Conservation (phyloP, 768 basidiomycete genomes). For the Mycena leptocephala region DNA sequence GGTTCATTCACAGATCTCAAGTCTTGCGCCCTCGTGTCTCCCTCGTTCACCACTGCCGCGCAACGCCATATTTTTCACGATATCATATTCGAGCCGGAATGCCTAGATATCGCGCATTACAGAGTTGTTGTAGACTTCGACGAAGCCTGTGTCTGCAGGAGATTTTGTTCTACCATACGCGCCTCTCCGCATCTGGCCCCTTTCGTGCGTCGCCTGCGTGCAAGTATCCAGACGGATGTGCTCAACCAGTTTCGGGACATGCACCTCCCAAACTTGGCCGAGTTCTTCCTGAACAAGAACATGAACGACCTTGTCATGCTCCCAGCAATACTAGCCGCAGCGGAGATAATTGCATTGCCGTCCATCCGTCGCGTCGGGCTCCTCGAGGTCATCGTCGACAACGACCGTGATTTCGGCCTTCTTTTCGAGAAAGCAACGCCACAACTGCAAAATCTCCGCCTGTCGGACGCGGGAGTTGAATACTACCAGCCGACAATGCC, state of each 20-base stretch:
- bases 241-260: background rate
- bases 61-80: conserved; percentile 8
- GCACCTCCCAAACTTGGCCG: background rate
- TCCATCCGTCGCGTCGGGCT: no score
- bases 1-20: background rate
- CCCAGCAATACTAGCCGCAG: no score
- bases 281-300: no score
- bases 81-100: background rate
- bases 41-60: background rate
- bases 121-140: background rate
- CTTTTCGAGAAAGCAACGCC: no score
- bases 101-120: background rate
- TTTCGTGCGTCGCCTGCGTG: background rate
- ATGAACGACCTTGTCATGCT: no score
- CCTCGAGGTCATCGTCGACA: no score
- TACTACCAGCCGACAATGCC: no score
- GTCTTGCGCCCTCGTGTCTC: background rate
- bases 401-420: no score
- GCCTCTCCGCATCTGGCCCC: background rate
- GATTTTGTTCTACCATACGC: background rate
- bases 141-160: background rate
- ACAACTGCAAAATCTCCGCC: no score
- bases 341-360: no score
- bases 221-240: background rate
- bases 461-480: no score